Evolutionary conservation across 192 early-diverging fungal genomes (phyloP), one percentile per base, ranked within the genome.

Genomic region (Chytriomyces sp.): DNA sequence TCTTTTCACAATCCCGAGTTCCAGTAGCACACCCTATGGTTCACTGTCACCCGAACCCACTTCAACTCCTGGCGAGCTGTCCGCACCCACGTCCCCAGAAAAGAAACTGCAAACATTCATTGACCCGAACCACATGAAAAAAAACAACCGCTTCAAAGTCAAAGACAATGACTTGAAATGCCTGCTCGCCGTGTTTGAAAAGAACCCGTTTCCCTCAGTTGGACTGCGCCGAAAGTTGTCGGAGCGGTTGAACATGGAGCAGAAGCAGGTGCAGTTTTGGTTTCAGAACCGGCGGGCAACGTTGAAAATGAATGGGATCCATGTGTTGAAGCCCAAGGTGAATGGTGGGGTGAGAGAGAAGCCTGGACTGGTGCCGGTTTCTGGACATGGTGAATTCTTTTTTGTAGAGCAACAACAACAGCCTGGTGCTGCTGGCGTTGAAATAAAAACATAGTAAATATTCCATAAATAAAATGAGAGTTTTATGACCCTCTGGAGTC

Each of bases 231-330:
- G 24, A 0, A 64, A 64, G 26, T 13, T 64, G 10, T 13, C 63
- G 13, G 45, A 50, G 67, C 67, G 43, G 16, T n/a, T 50, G 43
- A 45, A 45, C 1, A 11, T 64, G 10, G 63, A 64, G 18, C 20
- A 43, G 23, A 48, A 45, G 50, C 73, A 75, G 48, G 47, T 75
- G 20, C 73, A 75, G 49, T 75, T 75, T 53, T 75, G 61, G 61
- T 75, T 75, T 46, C 73, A 75, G 45, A 75, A 75, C 46, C n/a
- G 63, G 6, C 73, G 73, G 9, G 59, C 57, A 3, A 75, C 61
- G 18, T 35, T 75, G 7, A 75, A 75, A 47, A 46, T n/a, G 9
- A 49, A 64, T 7, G 76, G 73, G 6, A 35, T 77, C 7, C 63
- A 75, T 62, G 73, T 75, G 11, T 7, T 75, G 16, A 75, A 75